Base-by-base conservation (phyloP, 2,329 filamentous ascomycete genomes). In the Dactylonectria macrodidyma region DNA sequence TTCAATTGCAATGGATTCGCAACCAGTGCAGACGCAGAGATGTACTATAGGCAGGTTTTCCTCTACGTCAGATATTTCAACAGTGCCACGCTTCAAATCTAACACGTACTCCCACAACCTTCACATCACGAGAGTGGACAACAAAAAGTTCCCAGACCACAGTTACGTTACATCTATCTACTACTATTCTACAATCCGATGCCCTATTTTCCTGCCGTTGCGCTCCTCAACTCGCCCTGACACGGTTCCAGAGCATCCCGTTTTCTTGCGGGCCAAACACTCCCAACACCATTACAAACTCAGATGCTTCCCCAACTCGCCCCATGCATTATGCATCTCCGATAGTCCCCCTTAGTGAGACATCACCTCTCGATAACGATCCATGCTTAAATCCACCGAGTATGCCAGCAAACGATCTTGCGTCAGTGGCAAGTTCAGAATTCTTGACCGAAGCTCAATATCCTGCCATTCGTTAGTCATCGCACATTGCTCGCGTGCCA, bases 381-480 rank as follows among this genome's bases (percentile, higher is more conserved):
- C 87, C 74, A 91, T 85, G 71, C 92, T 91, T 72, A 94, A 83
- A 68, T 93, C 89, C 38, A 90, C 88, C 9, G 92, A 91, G 79
- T 95, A 92, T 73, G 88, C 86, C 67, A 94, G 81, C 73, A 92
- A 88, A 46, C 90, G 87, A 78, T 95, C 93, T 73, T 93, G 91
- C 5, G 92, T 94, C 59, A 95, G 82, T 1, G 91, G 91, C 44
- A 93, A 80, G 56, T 85, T 84, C 36, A 92, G 81, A 36, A 93
- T 85, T 54, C 76, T 78, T 36, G 75, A 78, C 59, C 77, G 77
- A 61, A 84, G 76, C 59, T 81, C 83, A 73, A 75, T 75, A 48
- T 81, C 80, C 77, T 81, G 36, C 24, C 50, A 3, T 24, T 54
- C 47, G 59, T 79, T 66, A 78, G 75, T 64, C 54, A 48, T 59